Evolutionary conservation across 192 early-diverging fungal genomes (phyloP).

Genomic region (Coemansia reversa): DNA sequence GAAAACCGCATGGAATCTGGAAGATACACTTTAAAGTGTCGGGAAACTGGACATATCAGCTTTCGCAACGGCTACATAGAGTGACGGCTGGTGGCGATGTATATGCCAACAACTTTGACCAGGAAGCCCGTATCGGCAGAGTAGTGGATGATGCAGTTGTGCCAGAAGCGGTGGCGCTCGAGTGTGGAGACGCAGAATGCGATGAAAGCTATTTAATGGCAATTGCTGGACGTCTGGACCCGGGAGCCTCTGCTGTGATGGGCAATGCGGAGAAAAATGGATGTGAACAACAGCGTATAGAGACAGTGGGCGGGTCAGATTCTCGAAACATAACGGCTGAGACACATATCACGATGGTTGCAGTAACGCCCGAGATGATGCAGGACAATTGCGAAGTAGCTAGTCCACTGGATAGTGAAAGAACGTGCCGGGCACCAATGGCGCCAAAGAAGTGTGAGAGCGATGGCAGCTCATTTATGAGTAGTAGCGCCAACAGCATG

Average conservation of each 20-base stretch:
- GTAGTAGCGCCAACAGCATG: slow-evolving; percentile 35
- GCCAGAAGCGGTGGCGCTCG: slow-evolving; percentile 39
- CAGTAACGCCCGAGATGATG: slow-evolving; percentile 5
- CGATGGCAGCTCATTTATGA: slow-evolving; percentile 30
- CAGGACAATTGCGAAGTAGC: slow-evolving; percentile 6
- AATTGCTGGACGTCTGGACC: slow-evolving; percentile 39
- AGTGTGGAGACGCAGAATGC: slow-evolving; percentile 21
- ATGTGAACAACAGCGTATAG: not conserved
- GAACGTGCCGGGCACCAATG: slow-evolving; percentile 23
- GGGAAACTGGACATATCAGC: slow-evolving; percentile 73
- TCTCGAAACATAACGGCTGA: not conserved
- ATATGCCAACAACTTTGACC: slow-evolving; percentile 49
- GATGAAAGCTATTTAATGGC: slow-evolving; percentile 44
- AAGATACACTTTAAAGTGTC: slow-evolving; percentile 76
- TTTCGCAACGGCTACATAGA: slow-evolving; percentile 61
- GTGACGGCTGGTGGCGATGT: slow-evolving; percentile 47
- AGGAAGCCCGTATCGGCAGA: slow-evolving; percentile 51
- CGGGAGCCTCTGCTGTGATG: slow-evolving; percentile 33
- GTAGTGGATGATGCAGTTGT: slow-evolving; percentile 40
- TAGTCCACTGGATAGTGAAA: slow-evolving; percentile 32
- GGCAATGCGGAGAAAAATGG: not conserved
- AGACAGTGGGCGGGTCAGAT: not conserved
- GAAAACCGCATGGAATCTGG: slow-evolving; percentile 47
- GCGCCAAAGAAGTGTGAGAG: slow-evolving; percentile 39
- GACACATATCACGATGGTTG: slow-evolving; percentile 6